phyloP scores from a whole-genome alignment of 345 rosid species.

The Rubroshorea leprosula region DNA sequence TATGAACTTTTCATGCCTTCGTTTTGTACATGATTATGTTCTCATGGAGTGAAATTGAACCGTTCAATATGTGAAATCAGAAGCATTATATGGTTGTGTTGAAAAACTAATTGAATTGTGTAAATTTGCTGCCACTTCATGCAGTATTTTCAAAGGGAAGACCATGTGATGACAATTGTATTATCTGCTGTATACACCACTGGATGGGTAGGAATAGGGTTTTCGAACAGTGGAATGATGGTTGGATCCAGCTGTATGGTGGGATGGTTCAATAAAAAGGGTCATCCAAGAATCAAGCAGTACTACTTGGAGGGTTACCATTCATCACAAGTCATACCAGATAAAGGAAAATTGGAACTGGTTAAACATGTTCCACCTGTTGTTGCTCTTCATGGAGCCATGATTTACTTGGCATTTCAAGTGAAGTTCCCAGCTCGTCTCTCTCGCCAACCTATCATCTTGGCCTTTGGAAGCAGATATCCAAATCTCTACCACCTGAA shows the following conservation, averaged over 20 bases:
- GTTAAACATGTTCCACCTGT: slow-evolving; percentile 54
- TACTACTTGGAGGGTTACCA: slow-evolving; percentile 65
- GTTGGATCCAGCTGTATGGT: slow-evolving; percentile 85
- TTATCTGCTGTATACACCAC: slow-evolving; percentile 73
- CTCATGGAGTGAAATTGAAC: too few species aligned
- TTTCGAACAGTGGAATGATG: slow-evolving; percentile 86
- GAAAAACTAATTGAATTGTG: background rate
- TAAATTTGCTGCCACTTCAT: background rate
- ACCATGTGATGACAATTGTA: slow-evolving; percentile 58
- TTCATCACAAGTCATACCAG: slow-evolving; percentile 53
- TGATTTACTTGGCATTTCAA: slow-evolving; percentile 76
- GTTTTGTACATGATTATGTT: too few species aligned
- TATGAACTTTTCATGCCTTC: too few species aligned
- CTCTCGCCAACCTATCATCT: slow-evolving; percentile 48
- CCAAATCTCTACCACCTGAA: slow-evolving; percentile 49
- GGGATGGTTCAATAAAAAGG: slow-evolving; percentile 78
- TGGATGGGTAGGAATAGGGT: slow-evolving; percentile 94
- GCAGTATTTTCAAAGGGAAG: slow-evolving; percentile 66
- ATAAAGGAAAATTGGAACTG: slow-evolving; percentile 71
- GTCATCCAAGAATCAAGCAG: slow-evolving; percentile 66
- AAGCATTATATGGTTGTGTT: too few species aligned
- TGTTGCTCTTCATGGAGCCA: slow-evolving; percentile 65
- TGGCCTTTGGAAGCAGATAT: slow-evolving; percentile 58
- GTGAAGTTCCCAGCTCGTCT: slow-evolving; percentile 47
- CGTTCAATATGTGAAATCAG: too few species aligned